Evolutionary conservation across 2,329 filamentous ascomycete species (phyloP).

Genomic region (Aspergillus tanneri): DNA sequence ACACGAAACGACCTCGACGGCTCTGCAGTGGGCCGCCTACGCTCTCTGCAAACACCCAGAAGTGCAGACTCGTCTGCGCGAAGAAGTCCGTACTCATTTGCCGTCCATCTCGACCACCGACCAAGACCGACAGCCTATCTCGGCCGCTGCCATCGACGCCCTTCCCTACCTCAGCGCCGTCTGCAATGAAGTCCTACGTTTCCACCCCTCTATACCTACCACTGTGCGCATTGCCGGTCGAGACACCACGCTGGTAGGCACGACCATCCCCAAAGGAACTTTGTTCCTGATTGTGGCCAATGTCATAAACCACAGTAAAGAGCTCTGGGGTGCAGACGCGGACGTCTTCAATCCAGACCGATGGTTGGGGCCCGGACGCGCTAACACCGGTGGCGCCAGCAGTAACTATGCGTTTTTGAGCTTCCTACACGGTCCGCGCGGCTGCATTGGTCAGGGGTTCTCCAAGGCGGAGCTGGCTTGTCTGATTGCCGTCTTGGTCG

Average conservation of each 20-base stretch:
- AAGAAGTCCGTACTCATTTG: slow-evolving; percentile 64
- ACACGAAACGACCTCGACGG: slow-evolving; percentile 75
- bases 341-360: slow-evolving; percentile 74
- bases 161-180: slow-evolving; percentile 80
- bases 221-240: slow-evolving; percentile 65
- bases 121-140: slow-evolving; percentile 65
- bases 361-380: slow-evolving; percentile 57
- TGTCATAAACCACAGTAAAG: slow-evolving; percentile 67
- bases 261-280: slow-evolving; percentile 68
- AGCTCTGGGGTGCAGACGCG: slow-evolving; percentile 76
- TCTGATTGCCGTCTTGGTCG: slow-evolving; percentile 73
- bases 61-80: slow-evolving; percentile 65
- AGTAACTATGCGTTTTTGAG: slow-evolving; percentile 78
- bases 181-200: slow-evolving; percentile 72
- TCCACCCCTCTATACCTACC: slow-evolving; percentile 68
- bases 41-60: slow-evolving; percentile 65
- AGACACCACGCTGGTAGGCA: slow-evolving; percentile 65
- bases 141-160: slow-evolving; percentile 61
- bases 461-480: slow-evolving; percentile 83
- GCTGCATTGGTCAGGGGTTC: slow-evolving; percentile 81
- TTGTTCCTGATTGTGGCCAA: slow-evolving; percentile 62
- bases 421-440: slow-evolving; percentile 81
- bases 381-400: slow-evolving; percentile 67
- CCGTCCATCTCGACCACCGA: slow-evolving; percentile 56
- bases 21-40: slow-evolving; percentile 74